phyloP scores from a whole-genome alignment of 2,329 filamentous ascomycete genomes.

The Chaetomiaceae sp. region DNA sequence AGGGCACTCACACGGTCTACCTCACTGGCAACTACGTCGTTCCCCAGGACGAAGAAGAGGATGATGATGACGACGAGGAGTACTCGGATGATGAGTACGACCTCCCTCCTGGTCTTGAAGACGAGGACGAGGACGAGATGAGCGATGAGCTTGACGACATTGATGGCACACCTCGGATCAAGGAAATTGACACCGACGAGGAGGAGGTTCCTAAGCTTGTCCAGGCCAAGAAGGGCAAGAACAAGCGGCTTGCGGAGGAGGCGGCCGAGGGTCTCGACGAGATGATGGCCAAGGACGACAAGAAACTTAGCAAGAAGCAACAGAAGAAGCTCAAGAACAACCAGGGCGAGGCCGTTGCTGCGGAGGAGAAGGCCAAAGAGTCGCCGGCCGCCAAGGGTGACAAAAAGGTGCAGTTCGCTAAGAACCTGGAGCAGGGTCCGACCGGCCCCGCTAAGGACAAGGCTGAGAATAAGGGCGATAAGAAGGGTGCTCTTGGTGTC shows the following conservation, averaged over 20 bases:
- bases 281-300: conserved; percentile 75
- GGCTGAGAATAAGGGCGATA: conserved; percentile 38
- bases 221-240: conserved; percentile 66
- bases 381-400: conserved; percentile 49
- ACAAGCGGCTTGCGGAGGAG: conserved; percentile 85
- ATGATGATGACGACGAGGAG: conserved; percentile 60
- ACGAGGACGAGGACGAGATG: conserved; percentile 64
- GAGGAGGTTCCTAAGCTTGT: conserved; percentile 65
- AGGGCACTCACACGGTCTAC: conserved; percentile 83
- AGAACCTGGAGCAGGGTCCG: conserved; percentile 96
- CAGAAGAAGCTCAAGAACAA: conserved; percentile 99
- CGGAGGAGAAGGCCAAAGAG: conserved; percentile 54
- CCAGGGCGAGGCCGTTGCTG: conserved; percentile 76
- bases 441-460: conserved; percentile 58
- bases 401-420: conserved; percentile 99
- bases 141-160: conserved; percentile 75
- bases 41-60: conserved; percentile 60
- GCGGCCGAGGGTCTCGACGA: conserved; percentile 69
- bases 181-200: conserved; percentile 76
- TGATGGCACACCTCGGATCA: conserved; percentile 68
- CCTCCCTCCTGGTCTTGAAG: conserved; percentile 72
- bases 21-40: conserved; percentile 96
- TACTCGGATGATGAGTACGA: conserved; percentile 74
- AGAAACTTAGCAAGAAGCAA: conserved; percentile 91
- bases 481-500: conserved; percentile 58